A percentile compares a stretch with the other conserved stretches of the same genome.
phyloP scores from a whole-genome alignment of 306 rosid species.

The Erythrophleum fordii region DNA sequence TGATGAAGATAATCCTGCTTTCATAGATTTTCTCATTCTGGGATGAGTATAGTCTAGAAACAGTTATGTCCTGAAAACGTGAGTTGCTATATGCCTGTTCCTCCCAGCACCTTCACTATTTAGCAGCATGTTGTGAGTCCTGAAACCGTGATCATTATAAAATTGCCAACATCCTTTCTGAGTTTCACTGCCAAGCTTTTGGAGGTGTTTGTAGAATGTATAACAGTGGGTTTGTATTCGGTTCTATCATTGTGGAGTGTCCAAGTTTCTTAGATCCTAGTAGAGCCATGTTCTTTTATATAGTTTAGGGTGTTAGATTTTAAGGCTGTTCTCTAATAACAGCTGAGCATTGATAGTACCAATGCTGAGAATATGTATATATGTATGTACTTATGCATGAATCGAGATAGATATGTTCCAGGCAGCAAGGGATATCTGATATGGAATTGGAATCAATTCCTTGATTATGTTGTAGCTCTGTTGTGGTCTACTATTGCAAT shows the following conservation, averaged over 20 bases:
- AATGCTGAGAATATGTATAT: neutral
- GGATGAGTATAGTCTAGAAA: neutral
- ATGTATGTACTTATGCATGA: no score
- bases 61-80: neutral
- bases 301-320: neutral
- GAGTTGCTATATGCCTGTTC: neutral
- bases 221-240: neutral
- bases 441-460: slow-evolving; percentile 6
- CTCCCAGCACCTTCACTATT: neutral
- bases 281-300: slow-evolving; percentile 10
- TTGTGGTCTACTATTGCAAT: slow-evolving; percentile 1
- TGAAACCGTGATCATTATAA: neutral
- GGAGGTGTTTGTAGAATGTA: neutral
- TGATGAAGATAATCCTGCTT: neutral
- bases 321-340: slow-evolving; percentile 9
- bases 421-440: slow-evolving; percentile 3
- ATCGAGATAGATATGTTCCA: no score
- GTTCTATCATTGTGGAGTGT: neutral
- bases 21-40: neutral
- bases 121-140: neutral
- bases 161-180: neutral
- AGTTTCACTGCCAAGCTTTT: neutral
- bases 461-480: neutral
- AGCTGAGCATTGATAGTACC: neutral
- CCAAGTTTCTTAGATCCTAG: neutral